Evolutionary conservation across 768 basidiomycete species (phyloP).

Genomic region (Amanita thiersii): DNA sequence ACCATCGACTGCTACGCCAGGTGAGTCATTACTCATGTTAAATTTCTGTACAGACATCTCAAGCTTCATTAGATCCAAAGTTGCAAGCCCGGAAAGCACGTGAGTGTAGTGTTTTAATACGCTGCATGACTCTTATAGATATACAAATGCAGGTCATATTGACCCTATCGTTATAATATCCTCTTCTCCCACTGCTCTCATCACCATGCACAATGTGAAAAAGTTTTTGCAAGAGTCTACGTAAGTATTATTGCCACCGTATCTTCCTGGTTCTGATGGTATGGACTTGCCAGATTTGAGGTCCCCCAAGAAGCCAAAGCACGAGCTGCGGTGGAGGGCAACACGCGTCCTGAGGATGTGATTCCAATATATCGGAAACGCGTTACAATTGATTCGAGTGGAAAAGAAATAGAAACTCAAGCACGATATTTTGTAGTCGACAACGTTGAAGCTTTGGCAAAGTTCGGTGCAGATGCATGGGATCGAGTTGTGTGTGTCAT

Average conservation of each 20-base stretch:
- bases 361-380: slow-evolving; percentile 82
- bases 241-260: slow-evolving; percentile 30
- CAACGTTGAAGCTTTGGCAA: slow-evolving; percentile 83
- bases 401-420: slow-evolving; percentile 50
- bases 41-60: background rate
- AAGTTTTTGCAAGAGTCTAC: slow-evolving; percentile 85
- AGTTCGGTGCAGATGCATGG: slow-evolving; percentile 93
- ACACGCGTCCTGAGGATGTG: slow-evolving; percentile 70
- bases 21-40: slow-evolving; percentile 17
- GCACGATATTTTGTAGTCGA: slow-evolving; percentile 83
- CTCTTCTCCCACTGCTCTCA: slow-evolving; percentile 87
- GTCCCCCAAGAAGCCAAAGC: slow-evolving; percentile 68
- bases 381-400: slow-evolving; percentile 58
- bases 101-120: slow-evolving; percentile 23
- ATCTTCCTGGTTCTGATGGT: background rate
- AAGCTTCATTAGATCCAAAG: slow-evolving; percentile 37
- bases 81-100: slow-evolving; percentile 64
- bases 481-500: slow-evolving; percentile 95
- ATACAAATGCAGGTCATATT: slow-evolving; percentile 44
- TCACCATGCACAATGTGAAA: slow-evolving; percentile 98
- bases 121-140: background rate
- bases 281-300: slow-evolving; percentile 45
- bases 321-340: slow-evolving; percentile 61
- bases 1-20: slow-evolving; percentile 28
- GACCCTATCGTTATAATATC: slow-evolving; percentile 98